phyloP scores from a whole-genome alignment of 805 yeast species.

The Lipomyces spencermartinsiae region DNA sequence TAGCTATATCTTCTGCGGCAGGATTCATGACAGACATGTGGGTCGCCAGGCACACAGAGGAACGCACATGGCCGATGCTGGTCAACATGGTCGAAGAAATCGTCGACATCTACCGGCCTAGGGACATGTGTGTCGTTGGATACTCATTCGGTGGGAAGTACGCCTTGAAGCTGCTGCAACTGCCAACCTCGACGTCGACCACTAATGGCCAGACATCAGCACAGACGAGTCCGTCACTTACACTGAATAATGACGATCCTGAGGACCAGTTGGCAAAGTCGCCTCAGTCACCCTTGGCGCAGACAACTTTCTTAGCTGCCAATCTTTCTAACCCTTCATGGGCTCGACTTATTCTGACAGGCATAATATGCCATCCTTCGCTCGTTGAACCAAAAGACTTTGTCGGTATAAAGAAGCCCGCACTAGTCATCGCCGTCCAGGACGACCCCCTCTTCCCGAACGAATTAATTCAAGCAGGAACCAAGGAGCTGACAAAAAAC shows the following conservation, averaged over 20 bases:
- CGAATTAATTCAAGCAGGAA: constrained; percentile 35
- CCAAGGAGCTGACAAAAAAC: constrained; percentile 33
- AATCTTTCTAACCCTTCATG: constrained; percentile 29
- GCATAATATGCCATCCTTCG: constrained; percentile 45
- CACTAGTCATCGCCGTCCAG: constrained; percentile 40
- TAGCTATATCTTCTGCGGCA: constrained; percentile 41
- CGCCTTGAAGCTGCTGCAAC: constrained; percentile 43
- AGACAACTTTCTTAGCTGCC: constrained; percentile 3
- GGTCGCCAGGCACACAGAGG: constrained; percentile 47
- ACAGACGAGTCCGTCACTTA: not conserved
- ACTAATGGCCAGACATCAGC: not conserved
- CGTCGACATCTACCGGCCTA: constrained; percentile 42
- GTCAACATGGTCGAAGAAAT: constrained; percentile 42
- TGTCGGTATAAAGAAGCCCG: constrained; percentile 41
- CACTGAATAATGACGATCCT: not conserved
- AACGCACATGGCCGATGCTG: constrained; percentile 42
- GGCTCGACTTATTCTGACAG: constrained; percentile 39
- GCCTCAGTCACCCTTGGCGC: not conserved
- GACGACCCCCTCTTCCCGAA: constrained; percentile 44
- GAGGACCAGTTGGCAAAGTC: not conserved
- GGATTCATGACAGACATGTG: constrained; percentile 48
- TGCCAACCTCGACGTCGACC: constrained; percentile 20
- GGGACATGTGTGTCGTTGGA: constrained; percentile 44
- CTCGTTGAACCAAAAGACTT: constrained; percentile 42
- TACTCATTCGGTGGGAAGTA: constrained; percentile 47